phyloP scores from a whole-genome alignment of 305 asterid genomes.

The Solanum hybrid region DNA sequence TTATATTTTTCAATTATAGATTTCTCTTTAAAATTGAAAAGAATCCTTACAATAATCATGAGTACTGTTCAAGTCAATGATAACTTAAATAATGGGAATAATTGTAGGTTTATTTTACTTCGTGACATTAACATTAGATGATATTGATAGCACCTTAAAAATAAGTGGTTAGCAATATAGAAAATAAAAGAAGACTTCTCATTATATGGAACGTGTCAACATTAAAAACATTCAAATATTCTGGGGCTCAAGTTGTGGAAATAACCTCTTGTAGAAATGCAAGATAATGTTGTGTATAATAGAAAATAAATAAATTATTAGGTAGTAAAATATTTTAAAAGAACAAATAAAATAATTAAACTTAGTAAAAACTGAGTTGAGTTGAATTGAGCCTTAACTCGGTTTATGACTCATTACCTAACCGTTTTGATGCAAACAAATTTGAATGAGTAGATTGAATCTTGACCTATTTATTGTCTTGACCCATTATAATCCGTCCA shows the following conservation, averaged over 20 bases:
- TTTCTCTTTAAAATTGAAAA: background rate
- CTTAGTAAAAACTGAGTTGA: no score
- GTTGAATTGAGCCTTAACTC: background rate
- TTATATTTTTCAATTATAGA: background rate
- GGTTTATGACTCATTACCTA: background rate
- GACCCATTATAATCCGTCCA: background rate
- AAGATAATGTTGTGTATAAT: background rate
- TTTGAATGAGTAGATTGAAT: no score
- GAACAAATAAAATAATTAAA: no score
- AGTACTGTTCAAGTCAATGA: background rate
- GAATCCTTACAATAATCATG: background rate
- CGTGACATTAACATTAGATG: background rate
- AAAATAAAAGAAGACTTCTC: background rate
- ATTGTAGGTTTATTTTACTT: background rate
- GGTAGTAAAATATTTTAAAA: background rate
- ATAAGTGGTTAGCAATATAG: background rate
- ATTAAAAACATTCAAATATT: background rate
- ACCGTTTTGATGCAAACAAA: no score
- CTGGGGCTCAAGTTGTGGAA: background rate
- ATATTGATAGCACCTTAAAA: background rate
- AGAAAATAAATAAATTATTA: background rate
- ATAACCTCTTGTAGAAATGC: background rate
- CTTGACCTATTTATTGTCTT: no score
- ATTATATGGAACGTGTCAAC: background rate
- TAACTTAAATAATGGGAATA: background rate